Evolutionary conservation across 1,284 basidiomycete species (phyloP), one percentile per base, ranked within the genome.

Genomic region (Macrocystidia cucumis): DNA sequence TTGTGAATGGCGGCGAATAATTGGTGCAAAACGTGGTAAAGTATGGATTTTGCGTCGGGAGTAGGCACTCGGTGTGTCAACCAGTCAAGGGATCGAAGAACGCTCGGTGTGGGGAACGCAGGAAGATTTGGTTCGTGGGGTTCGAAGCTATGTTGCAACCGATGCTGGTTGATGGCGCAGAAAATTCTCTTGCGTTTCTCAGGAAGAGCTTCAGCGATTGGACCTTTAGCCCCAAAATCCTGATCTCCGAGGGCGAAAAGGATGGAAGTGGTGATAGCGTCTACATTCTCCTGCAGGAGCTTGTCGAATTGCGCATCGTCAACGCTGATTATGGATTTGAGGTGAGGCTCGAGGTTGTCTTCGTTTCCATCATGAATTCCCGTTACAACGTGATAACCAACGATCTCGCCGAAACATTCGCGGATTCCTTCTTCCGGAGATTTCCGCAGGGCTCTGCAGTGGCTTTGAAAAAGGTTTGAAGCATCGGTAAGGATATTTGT

Each of bases 21-120:
- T 35, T 78, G 74, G 37, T 86, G 78, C 13, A 91, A 54, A 27
- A 89, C 70, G 44, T 90, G 83, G 54, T 90, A 92, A 2, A 79
- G 75, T 32, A 77, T 72, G 6, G 74, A 68, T 12, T 63, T 58
- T 11, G 55, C 56, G 28, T 69, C 60, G 13, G 60, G 59, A 9
- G 59, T 51, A 3, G 62, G 52, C 4, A 64, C 51, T 12, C 56
- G 54, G 6, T 47, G 49, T 12, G 53, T 56, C 37, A 82, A 60
- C 83, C 83, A 87, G 6, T 58, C 47, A 27, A 89, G 48, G n/a
- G 76, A 66, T 12, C 53, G 57, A 6, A 88, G 52, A 32, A 87
- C 55, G 7, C 63, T 63, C 9, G 47, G 39, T 2, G 77, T 63
- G 9, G 57, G 46, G 38, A 71, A 78, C 3, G 63, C 59, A 2